Conservation (phyloP, 139 green algal genomes). For the Spirogloea muscicola region DNA sequence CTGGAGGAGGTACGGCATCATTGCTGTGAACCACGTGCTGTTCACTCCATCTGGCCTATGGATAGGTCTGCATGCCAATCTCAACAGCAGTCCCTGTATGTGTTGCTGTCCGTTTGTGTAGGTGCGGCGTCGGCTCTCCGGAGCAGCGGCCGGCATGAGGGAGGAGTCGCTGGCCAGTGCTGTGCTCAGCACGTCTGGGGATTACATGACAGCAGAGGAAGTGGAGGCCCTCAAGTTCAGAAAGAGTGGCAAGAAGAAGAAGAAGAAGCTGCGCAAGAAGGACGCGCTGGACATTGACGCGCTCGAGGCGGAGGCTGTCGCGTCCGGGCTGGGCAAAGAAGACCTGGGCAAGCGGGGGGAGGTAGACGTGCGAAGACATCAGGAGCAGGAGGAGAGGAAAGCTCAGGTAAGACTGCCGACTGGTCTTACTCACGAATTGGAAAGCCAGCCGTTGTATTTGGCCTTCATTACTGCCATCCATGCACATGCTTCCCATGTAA, state of each 20-base stretch:
- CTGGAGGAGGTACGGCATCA: conserved; percentile 37
- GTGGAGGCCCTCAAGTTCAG: conserved; percentile 17
- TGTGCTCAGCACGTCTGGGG: neutral
- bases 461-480: no score
- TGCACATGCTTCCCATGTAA: no score
- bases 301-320: conserved; percentile 23
- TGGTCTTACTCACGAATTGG: no score
- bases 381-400: conserved; percentile 18
- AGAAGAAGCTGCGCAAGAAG: conserved; percentile 38
- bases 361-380: neutral
- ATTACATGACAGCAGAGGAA: conserved; percentile 42
- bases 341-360: conserved; percentile 6
- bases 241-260: conserved; percentile 41
- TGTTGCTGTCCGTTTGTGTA: no score
- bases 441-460: no score
- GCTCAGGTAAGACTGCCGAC: neutral
- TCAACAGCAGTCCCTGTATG: no score
- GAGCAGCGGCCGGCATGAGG: no score
- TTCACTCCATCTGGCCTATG: no score
- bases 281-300: conserved; percentile 37
- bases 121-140: no score
- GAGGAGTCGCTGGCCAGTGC: conserved; percentile 11
- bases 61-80: no score
- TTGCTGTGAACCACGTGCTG: no score
- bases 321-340: conserved; percentile 3